Evolutionary conservation across 2,329 filamentous ascomycete genomes (phyloP).

Genomic region (Ilyonectria mors-panacis): DNA sequence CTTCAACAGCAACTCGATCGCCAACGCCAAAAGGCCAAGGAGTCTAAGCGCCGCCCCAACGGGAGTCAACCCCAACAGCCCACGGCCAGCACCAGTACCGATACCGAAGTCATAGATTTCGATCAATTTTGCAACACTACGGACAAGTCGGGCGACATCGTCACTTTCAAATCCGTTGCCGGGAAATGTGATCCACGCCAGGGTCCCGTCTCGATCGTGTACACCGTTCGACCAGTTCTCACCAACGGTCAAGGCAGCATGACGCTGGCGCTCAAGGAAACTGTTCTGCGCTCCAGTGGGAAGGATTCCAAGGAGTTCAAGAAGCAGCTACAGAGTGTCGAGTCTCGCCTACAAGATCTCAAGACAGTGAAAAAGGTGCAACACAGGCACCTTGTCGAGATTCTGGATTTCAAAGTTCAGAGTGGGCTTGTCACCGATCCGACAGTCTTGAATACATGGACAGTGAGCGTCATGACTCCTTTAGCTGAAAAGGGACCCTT

Average conservation of each 20-base stretch:
- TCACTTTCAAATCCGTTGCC: constrained; percentile 80
- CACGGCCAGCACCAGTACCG: constrained; percentile 47
- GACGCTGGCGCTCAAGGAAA: constrained; percentile 82
- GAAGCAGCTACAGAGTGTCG: constrained; percentile 81
- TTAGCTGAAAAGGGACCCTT: constrained; percentile 87
- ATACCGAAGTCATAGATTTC: constrained; percentile 67
- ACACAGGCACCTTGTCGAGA: constrained; percentile 82
- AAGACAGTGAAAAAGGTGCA: constrained; percentile 81
- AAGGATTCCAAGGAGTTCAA: constrained; percentile 77
- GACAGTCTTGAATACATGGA: constrained; percentile 68
- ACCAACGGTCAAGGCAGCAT: constrained; percentile 68
- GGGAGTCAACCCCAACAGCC: constrained; percentile 47
- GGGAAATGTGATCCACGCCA: constrained; percentile 77
- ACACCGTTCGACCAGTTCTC: constrained; percentile 80
- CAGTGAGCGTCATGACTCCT: constrained; percentile 81
- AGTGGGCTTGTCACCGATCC: constrained; percentile 61
- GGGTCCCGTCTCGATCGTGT: constrained; percentile 77
- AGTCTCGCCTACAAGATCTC: constrained; percentile 81
- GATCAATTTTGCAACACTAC: constrained; percentile 77
- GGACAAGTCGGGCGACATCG: constrained; percentile 73
- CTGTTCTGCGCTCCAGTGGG: constrained; percentile 69
- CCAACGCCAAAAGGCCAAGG: constrained; percentile 74
- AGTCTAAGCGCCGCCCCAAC: constrained; percentile 71
- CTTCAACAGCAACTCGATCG: constrained; percentile 80
- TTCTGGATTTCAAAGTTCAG: constrained; percentile 88